phyloP scores from a whole-genome alignment of 352 stramenopile species.

The Phytopythium cucurbitacearum region DNA sequence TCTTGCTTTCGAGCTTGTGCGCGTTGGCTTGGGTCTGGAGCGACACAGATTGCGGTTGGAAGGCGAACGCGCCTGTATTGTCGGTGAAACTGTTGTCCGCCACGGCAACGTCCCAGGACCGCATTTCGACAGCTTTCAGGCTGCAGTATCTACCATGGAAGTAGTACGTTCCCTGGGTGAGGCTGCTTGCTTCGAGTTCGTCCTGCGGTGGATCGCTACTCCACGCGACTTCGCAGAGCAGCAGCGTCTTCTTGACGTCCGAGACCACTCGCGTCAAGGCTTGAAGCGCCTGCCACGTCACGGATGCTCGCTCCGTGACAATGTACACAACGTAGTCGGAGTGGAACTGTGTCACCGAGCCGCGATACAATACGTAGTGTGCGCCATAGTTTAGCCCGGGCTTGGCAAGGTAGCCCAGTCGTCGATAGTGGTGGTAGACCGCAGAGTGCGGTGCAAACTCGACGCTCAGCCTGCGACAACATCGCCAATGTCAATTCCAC shows the following conservation, averaged over 20 bases:
- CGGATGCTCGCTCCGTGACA: not conserved
- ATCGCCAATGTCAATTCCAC: not conserved
- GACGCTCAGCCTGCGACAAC: slow-evolving; percentile 10
- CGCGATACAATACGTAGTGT: slow-evolving; percentile 64
- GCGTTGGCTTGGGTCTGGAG: no score
- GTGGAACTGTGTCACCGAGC: slow-evolving; percentile 43
- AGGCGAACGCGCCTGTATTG: no score
- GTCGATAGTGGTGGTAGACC: slow-evolving; percentile 61
- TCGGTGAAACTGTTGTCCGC: no score
- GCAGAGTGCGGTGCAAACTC: slow-evolving; percentile 38
- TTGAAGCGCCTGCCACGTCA: slow-evolving; percentile 54
- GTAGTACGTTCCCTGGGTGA: no score
- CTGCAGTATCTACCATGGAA: no score
- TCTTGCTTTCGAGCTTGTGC: no score
- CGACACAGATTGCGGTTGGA: no score
- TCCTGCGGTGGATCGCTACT: no score
- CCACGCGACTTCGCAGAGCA: slow-evolving; percentile 42
- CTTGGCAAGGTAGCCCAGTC: slow-evolving; percentile 40
- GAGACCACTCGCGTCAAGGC: slow-evolving; percentile 64
- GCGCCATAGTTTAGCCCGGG: slow-evolving; percentile 72
- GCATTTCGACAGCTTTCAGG: no score
- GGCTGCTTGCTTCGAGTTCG: no score
- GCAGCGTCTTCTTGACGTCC: slow-evolving; percentile 78
- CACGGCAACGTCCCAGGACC: no score
- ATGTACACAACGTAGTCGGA: slow-evolving; percentile 78